Evolutionary conservation across 2,329 filamentous ascomycete genomes (phyloP).

Genomic region (Hymenoscyphus linearis): DNA sequence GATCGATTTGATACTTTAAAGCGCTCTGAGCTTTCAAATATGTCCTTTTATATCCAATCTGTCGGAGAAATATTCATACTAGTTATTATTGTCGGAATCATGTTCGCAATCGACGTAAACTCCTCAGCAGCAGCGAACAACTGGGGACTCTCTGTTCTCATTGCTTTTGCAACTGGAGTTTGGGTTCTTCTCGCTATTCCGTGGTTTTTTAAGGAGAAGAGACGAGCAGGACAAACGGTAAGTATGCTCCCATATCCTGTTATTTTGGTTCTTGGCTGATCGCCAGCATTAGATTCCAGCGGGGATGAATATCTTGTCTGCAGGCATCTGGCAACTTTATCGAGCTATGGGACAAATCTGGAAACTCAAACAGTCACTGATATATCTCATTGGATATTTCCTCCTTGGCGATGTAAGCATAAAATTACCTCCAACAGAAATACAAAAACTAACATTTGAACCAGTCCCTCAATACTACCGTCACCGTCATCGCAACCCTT

Average conservation of each 20-base stretch:
- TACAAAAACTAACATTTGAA: background rate
- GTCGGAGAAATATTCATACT: slow-evolving; percentile 57
- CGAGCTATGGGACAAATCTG: slow-evolving; percentile 55
- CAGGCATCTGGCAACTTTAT: slow-evolving; percentile 57
- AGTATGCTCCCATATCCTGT: slow-evolving; percentile 12
- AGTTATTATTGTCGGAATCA: slow-evolving; percentile 59
- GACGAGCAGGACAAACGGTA: slow-evolving; percentile 51
- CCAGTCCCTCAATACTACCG: slow-evolving; percentile 59
- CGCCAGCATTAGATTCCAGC: slow-evolving; percentile 29
- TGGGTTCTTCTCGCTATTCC: slow-evolving; percentile 60
- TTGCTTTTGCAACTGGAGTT: slow-evolving; percentile 58
- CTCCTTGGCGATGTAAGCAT: slow-evolving; percentile 51
- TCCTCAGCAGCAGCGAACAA: slow-evolving; percentile 56
- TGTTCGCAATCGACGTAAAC: slow-evolving; percentile 56
- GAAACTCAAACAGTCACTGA: slow-evolving; percentile 58
- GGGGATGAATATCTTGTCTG: slow-evolving; percentile 44
- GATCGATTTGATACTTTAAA: slow-evolving; percentile 57
- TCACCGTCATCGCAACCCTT: slow-evolving; percentile 60
- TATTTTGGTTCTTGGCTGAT: background rate
- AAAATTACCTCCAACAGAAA: no score
- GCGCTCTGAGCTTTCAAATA: slow-evolving; percentile 57
- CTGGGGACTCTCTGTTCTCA: slow-evolving; percentile 59
- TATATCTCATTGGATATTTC: slow-evolving; percentile 64
- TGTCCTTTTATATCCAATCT: slow-evolving; percentile 59
- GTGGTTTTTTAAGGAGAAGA: slow-evolving; percentile 63